A percentile compares a stretch with the other conserved stretches of the same genome.
These are phyloP conservation scores for Cadophora gregata DNA, from an alignment of 2,329 filamentous ascomycete genomes.

Conservation along the genomic window DNA sequence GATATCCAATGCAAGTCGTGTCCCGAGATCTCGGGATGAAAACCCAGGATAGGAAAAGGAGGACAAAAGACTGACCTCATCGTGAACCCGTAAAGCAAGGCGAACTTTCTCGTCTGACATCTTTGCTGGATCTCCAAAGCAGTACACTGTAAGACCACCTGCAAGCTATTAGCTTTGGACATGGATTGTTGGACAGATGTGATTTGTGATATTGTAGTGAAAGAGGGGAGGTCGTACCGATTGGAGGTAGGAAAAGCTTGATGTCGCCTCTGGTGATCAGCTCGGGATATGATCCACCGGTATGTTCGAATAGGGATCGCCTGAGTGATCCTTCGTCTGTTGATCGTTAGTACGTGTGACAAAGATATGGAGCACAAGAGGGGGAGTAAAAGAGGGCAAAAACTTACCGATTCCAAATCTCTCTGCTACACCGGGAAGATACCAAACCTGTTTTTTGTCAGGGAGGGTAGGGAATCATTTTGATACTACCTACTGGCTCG, in stretches of 20 bases:
- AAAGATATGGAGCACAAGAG: slow-evolving; percentile 40
- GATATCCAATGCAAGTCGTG: not conserved
- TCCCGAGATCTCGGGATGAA: slow-evolving; percentile 3
- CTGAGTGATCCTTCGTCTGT: slow-evolving; percentile 87
- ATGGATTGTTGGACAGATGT: slow-evolving; percentile 5
- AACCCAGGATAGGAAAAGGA: not conserved
- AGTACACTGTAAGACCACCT: slow-evolving; percentile 87
- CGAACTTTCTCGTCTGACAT: slow-evolving; percentile 86
- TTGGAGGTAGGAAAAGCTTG: slow-evolving; percentile 94
- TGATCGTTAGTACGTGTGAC: slow-evolving; percentile 67
- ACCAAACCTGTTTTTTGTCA: slow-evolving; percentile 66
- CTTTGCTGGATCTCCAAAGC: slow-evolving; percentile 92
- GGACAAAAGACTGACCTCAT: slow-evolving; percentile 49
- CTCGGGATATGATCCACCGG: slow-evolving; percentile 94
- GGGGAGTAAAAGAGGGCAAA: slow-evolving; percentile 15
- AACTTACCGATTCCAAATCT: slow-evolving; percentile 75
- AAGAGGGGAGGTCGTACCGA: slow-evolving; percentile 80
- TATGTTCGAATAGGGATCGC: slow-evolving; percentile 90
- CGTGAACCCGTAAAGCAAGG: slow-evolving; percentile 84
- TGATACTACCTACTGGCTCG: slow-evolving; percentile 75
- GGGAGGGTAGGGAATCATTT: slow-evolving; percentile 74
- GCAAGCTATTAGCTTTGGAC: slow-evolving; percentile 20
- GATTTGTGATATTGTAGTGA: not conserved
- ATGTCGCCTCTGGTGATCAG: slow-evolving; percentile 93
- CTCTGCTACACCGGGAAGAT: slow-evolving; percentile 85